These are phyloP conservation scores for Aspergillus fructus DNA, from an alignment of 2,329 filamentous ascomycete genomes.

Conservation along the genomic window DNA sequence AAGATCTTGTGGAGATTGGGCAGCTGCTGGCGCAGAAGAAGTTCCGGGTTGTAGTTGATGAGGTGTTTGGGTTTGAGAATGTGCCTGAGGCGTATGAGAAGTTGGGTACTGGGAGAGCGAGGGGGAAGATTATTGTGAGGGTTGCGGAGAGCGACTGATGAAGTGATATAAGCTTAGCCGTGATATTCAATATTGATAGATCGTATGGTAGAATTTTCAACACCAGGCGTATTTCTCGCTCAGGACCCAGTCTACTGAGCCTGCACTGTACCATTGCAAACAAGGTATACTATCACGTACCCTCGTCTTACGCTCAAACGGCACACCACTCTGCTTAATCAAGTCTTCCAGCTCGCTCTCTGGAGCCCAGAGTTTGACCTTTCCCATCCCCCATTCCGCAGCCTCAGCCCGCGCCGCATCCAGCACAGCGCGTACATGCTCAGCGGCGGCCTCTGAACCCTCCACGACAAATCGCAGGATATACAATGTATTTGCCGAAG, in stretches of 20 bases:
- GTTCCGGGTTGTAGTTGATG: slow-evolving; percentile 57
- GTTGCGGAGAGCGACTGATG: slow-evolving; percentile 18
- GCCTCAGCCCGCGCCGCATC: slow-evolving; percentile 23
- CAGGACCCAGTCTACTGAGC: slow-evolving; percentile 25
- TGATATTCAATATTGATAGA: background rate
- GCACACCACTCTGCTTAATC: background rate
- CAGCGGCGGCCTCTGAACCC: background rate
- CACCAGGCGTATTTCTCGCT: slow-evolving; percentile 36
- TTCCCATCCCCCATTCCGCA: slow-evolving; percentile 19
- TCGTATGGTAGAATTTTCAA: slow-evolving; percentile 4
- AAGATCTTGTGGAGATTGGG: slow-evolving; percentile 52
- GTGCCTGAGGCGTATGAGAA: slow-evolving; percentile 58
- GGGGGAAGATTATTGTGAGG: slow-evolving; percentile 59
- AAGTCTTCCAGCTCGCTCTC: slow-evolving; percentile 3
- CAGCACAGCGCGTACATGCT: slow-evolving; percentile 10
- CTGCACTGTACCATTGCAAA: slow-evolving; percentile 21
- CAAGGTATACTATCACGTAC: slow-evolving; percentile 16
- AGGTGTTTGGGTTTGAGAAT: slow-evolving; percentile 56
- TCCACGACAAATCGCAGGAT: slow-evolving; percentile 6
- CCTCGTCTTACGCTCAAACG: slow-evolving; percentile 1
- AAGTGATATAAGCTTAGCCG: background rate
- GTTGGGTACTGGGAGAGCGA: slow-evolving; percentile 55
- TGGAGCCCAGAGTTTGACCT: slow-evolving; percentile 24
- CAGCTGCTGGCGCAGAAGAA: slow-evolving; percentile 60
- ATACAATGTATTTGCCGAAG: background rate